Evolutionary conservation across 371 early-diverging fungal species (phyloP).

Genomic region (Dichotomocladium elegans): DNA sequence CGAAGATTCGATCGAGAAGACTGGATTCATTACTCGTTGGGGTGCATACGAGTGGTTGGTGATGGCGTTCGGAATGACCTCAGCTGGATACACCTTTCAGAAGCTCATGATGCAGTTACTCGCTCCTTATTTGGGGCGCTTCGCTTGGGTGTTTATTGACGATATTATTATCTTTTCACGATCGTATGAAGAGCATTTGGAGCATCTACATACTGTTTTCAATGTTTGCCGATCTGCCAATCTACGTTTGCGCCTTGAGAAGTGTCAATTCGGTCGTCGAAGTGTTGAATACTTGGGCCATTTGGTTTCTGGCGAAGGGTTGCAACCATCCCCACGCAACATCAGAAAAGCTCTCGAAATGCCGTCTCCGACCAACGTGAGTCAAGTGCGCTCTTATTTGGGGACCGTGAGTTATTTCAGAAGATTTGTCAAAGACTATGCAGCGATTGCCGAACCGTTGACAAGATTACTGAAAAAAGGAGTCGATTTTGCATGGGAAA

Average conservation of each 20-base stretch:
- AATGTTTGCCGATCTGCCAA: slow-evolving; percentile 5
- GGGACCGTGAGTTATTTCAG: slow-evolving; percentile 30
- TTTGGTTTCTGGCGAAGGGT: slow-evolving; percentile 20
- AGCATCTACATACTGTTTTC: slow-evolving; percentile 32
- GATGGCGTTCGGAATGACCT: slow-evolving; percentile 47
- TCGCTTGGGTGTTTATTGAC: slow-evolving; percentile 39
- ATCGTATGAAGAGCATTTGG: slow-evolving; percentile 30
- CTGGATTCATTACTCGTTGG: slow-evolving; percentile 32
- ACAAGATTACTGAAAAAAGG: slow-evolving; percentile 16
- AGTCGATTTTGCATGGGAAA: slow-evolving; percentile 10
- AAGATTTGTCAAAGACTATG: slow-evolving; percentile 25
- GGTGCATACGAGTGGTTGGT: slow-evolving; percentile 44
- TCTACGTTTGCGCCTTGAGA: slow-evolving; percentile 28
- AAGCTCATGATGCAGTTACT: slow-evolving; percentile 1
- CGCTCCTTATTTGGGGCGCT: slow-evolving; percentile 6
- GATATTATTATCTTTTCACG: slow-evolving; percentile 43
- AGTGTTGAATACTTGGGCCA: slow-evolving; percentile 35
- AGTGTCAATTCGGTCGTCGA: slow-evolving; percentile 31
- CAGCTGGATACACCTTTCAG: slow-evolving; percentile 36
- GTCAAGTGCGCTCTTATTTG: slow-evolving; percentile 22
- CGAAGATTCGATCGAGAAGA: slow-evolving; percentile 16
- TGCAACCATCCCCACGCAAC: slow-evolving; percentile 5
- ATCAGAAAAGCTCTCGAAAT: slow-evolving; percentile 5
- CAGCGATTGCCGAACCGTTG: slow-evolving; percentile 8
- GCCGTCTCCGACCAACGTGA: slow-evolving; percentile 9